Base-by-base conservation (phyloP, 257 asterid species). In the Salvia splendens region DNA sequence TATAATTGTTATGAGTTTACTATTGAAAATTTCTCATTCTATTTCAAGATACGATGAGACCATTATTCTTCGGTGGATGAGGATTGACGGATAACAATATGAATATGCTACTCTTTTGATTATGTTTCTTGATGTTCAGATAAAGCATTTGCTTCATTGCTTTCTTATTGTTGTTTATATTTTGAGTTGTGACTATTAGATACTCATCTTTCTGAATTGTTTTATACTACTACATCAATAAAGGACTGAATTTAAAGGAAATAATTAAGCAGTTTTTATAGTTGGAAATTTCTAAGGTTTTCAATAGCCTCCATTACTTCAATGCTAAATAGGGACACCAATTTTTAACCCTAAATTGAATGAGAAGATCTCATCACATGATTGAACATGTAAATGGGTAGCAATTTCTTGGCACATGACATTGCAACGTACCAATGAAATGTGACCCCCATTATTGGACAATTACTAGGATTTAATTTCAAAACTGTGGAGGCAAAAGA, bases 321-420 rank as follows among this genome's bases (percentile, higher is more conserved):
- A 46, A 6, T 35, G 40, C 40, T 35, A 35, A 35, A 35, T 35
- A 0, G 5, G 5, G 40, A 35, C 40, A 4, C 40, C 7, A 35
- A 4, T 35, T 35, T 5, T 6, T 35, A 35, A 35, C 40, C 7
- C 40, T 6, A 35, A 46, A 46, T 36, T 32, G 12, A 47, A 56
- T 68, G 51, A 33, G 9, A 38, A 68, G 70, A 69, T 64, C 30
- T 40, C 14, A 56, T 75, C 84, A 81, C 88, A 72, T 77, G 84
- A 65, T 12, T 20, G 76, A 53, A 73, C 77, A 63, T 74, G 72
- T 55, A 56, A 73, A 66, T 14, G 40, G 33, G 46, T 45, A 67
- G 53, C 43, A 35, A 68, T 55, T 69, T 63, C 47, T 43, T 52
- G 76, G 17, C 82, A 83, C 84, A 46, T 79, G 81, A 58, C 33